phyloP scores from a whole-genome alignment of 805 yeast species.

The Candida ulmi region DNA sequence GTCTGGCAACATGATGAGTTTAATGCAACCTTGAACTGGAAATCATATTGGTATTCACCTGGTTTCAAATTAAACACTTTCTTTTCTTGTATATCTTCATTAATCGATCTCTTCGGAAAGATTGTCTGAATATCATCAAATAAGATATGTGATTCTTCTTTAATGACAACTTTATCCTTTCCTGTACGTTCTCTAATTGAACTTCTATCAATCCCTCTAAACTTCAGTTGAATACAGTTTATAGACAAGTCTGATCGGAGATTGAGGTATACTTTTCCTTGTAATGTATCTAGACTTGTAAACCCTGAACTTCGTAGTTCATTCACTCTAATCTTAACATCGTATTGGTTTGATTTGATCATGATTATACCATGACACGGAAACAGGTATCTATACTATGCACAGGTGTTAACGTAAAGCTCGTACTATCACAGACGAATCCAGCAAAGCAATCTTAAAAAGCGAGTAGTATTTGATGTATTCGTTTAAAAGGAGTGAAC shows the following conservation, averaged over 20 bases:
- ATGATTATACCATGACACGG: background rate
- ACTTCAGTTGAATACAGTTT: slow-evolving; percentile 40
- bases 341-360: background rate
- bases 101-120: slow-evolving; percentile 34
- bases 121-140: slow-evolving; percentile 41
- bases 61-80: slow-evolving; percentile 44
- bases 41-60: slow-evolving; percentile 45
- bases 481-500: no score
- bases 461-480: no score
- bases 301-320: slow-evolving; percentile 18
- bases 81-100: slow-evolving; percentile 27
- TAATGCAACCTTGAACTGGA: slow-evolving; percentile 16
- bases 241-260: slow-evolving; percentile 35
- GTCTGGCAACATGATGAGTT: slow-evolving; percentile 34
- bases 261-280: slow-evolving; percentile 35
- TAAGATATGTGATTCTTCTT: slow-evolving; percentile 29
- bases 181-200: slow-evolving; percentile 22
- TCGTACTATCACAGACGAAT: no score
- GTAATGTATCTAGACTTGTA: slow-evolving; percentile 40
- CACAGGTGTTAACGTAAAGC: no score
- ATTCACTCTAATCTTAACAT: slow-evolving; percentile 4
- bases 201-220: slow-evolving; percentile 42
- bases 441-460: no score
- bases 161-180: slow-evolving; percentile 4
- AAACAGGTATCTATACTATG: no score